Evolutionary conservation across 805 yeast genomes (phyloP).

Genomic region (Clavispora carvajalis): DNA sequence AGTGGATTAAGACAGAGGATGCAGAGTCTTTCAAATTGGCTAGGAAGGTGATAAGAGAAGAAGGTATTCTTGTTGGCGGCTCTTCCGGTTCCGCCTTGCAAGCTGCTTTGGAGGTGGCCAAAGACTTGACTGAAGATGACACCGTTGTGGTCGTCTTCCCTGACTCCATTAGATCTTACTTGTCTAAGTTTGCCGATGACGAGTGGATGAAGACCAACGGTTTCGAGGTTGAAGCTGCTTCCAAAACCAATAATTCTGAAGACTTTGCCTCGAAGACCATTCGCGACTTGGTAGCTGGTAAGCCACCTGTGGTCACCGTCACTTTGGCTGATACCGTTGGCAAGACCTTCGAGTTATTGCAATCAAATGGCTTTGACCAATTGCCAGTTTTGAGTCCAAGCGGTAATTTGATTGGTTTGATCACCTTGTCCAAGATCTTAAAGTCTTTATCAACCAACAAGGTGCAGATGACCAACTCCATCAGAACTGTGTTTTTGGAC

Average conservation of each 20-base stretch:
- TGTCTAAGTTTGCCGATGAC: slow-evolving; percentile 83
- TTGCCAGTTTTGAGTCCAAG: slow-evolving; percentile 63
- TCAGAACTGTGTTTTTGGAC: slow-evolving; percentile 60
- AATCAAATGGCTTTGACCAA: slow-evolving; percentile 78
- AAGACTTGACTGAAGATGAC: slow-evolving; percentile 67
- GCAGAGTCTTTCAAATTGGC: slow-evolving; percentile 74
- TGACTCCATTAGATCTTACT: slow-evolving; percentile 79
- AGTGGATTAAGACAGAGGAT: slow-evolving; percentile 85
- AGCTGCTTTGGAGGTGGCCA: slow-evolving; percentile 67
- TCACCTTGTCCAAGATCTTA: slow-evolving; percentile 68
- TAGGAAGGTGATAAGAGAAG: slow-evolving; percentile 75
- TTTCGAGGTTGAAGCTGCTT: slow-evolving; percentile 52
- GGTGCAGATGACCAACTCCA: slow-evolving; percentile 50
- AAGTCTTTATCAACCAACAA: slow-evolving; percentile 60
- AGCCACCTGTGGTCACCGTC: slow-evolving; percentile 79
- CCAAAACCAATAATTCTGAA: slow-evolving; percentile 38
- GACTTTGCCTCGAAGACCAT: slow-evolving; percentile 45
- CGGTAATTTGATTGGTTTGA: slow-evolving; percentile 67
- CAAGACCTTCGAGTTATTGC: slow-evolving; percentile 63
- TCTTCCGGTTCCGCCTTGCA: slow-evolving; percentile 80
- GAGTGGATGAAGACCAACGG: slow-evolving; percentile 85
- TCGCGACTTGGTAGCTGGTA: slow-evolving; percentile 52
- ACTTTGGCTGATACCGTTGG: slow-evolving; percentile 52
- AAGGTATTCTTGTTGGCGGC: slow-evolving; percentile 88
- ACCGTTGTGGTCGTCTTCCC: slow-evolving; percentile 78